phyloP scores from a whole-genome alignment of 2,329 filamentous ascomycete genomes.

The Talaromyces rugulosus region DNA sequence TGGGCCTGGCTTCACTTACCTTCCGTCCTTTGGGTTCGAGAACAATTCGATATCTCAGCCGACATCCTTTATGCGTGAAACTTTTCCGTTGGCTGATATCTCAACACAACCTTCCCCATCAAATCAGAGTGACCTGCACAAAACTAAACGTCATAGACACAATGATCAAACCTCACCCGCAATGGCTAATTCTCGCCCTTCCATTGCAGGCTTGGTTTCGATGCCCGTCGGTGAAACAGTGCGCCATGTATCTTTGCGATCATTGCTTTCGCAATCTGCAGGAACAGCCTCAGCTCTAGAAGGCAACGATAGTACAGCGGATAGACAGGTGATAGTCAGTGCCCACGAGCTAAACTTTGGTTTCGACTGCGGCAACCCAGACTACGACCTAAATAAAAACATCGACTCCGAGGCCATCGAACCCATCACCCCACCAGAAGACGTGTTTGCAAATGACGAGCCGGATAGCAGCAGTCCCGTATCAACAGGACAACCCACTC shows the following conservation, averaged over 20 bases:
- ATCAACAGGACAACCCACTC: constrained; percentile 2
- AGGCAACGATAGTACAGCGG: neutral
- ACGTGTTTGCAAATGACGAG: constrained; percentile 18
- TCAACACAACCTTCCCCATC: neutral
- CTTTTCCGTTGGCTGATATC: constrained; percentile 33
- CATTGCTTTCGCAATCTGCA: constrained; percentile 55
- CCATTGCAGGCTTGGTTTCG: neutral
- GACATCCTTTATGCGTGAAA: constrained; percentile 31
- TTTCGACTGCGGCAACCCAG: constrained; percentile 65
- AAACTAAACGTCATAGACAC: constrained; percentile 4
- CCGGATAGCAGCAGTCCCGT: constrained; percentile 3
- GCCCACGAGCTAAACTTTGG: constrained; percentile 53
- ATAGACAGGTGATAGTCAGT: constrained; percentile 16
- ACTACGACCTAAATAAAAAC: constrained; percentile 67
- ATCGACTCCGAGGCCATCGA: constrained; percentile 66
- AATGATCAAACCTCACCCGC: neutral
- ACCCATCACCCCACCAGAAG: constrained; percentile 38
- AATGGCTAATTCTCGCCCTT: neutral
- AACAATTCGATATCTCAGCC: constrained; percentile 29
- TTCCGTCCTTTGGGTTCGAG: constrained; percentile 27
- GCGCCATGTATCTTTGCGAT: constrained; percentile 61
- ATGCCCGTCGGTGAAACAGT: constrained; percentile 34
- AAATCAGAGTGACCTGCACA: neutral
- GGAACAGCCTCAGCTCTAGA: constrained; percentile 16
- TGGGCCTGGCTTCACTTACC: constrained; percentile 15